phyloP scores from a whole-genome alignment of 2,329 filamentous ascomycete species.

The Pyricularia grisea region DNA sequence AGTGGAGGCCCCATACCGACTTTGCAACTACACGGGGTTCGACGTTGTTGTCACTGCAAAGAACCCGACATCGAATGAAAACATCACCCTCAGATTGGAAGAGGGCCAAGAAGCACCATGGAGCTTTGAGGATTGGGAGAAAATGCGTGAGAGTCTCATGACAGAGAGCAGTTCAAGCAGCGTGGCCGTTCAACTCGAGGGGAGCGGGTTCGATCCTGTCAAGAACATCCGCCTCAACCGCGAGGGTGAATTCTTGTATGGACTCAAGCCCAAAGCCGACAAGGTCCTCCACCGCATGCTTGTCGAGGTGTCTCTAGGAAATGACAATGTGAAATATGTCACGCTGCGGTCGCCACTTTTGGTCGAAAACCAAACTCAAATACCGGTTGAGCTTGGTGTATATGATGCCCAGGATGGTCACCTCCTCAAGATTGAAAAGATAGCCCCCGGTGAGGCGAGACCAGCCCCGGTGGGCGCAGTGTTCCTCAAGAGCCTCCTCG shows the following conservation, averaged over 20 bases:
- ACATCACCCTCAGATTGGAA: slow-evolving; percentile 64
- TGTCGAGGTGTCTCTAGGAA: slow-evolving; percentile 83
- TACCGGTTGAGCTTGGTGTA: slow-evolving; percentile 87
- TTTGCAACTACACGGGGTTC: slow-evolving; percentile 94
- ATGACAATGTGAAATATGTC: slow-evolving; percentile 96
- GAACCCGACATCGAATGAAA: slow-evolving; percentile 54
- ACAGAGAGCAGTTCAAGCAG: slow-evolving; percentile 68
- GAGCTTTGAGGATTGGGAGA: slow-evolving; percentile 95
- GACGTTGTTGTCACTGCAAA: slow-evolving; percentile 77
- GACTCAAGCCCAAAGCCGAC: slow-evolving; percentile 77
- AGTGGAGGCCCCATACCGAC: slow-evolving; percentile 83
- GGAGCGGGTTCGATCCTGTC: slow-evolving; percentile 86
- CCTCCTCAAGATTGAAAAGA: slow-evolving; percentile 95
- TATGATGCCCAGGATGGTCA: slow-evolving; percentile 82
- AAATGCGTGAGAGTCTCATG: slow-evolving; percentile 86
- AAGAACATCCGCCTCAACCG: slow-evolving; percentile 82
- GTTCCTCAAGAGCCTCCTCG: slow-evolving; percentile 77
- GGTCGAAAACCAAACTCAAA: slow-evolving; percentile 93
- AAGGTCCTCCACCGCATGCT: slow-evolving; percentile 79
- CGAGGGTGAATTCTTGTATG: slow-evolving; percentile 91
- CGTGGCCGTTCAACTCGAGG: slow-evolving; percentile 77
- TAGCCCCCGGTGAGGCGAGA: slow-evolving; percentile 79
- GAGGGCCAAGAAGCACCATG: slow-evolving; percentile 91
- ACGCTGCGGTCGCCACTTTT: slow-evolving; percentile 86
- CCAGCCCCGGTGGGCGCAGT: slow-evolving; percentile 89